phyloP scores from a whole-genome alignment of 1,284 basidiomycete genomes.

The Sanghuangporus weigelae region DNA sequence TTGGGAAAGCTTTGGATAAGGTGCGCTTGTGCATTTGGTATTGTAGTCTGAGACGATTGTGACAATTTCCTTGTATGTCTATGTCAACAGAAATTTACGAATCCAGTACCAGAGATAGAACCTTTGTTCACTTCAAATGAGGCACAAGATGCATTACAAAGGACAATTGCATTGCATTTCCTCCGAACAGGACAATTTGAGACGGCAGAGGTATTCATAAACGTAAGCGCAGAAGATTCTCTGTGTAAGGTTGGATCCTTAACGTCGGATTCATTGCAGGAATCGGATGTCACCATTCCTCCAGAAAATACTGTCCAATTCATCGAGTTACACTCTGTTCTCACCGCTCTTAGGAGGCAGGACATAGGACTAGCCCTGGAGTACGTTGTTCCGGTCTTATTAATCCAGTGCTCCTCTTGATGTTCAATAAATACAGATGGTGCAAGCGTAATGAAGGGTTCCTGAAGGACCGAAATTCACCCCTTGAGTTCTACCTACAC shows the following conservation, averaged over 20 bases:
- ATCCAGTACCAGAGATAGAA: constrained; percentile 58
- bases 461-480: constrained; percentile 62
- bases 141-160: constrained; percentile 62
- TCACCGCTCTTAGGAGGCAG: constrained; percentile 59
- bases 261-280: constrained; percentile 39
- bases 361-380: constrained; percentile 70
- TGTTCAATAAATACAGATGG: constrained; percentile 52
- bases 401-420: constrained; percentile 4
- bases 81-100: constrained; percentile 58
- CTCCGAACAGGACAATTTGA: constrained; percentile 76
- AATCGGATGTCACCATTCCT: constrained; percentile 61
- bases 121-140: constrained; percentile 61
- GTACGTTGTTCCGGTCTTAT: constrained; percentile 38
- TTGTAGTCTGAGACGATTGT: neutral
- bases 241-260: constrained; percentile 1
- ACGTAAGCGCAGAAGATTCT: constrained; percentile 37
- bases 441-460: constrained; percentile 60
- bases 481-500: constrained; percentile 83
- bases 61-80: neutral
- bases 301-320: constrained; percentile 56
- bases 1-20: constrained; percentile 88
- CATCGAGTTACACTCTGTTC: constrained; percentile 68
- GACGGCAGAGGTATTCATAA: constrained; percentile 65
- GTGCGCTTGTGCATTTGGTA: constrained; percentile 34
- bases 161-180: constrained; percentile 72